These are phyloP conservation scores for Mercurialis annua DNA, from an alignment of 345 rosid species.

Conservation along the genomic window DNA sequence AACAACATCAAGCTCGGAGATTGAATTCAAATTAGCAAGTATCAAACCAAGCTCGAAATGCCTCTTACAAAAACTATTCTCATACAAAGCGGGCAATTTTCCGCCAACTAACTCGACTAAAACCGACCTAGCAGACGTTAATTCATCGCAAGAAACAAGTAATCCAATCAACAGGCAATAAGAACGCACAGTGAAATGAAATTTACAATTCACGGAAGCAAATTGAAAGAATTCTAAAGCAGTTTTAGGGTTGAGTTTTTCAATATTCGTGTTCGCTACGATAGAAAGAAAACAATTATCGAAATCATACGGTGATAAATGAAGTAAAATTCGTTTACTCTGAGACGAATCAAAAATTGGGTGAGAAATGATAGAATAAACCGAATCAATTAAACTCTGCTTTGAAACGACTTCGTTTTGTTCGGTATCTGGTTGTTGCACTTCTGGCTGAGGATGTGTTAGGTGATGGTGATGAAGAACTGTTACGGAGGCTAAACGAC, in stretches of 20 bases:
- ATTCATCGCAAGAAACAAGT: slow-evolving; percentile 40
- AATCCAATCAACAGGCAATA: slow-evolving; percentile 59
- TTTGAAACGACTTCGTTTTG: no score
- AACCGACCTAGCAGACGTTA: slow-evolving; percentile 54
- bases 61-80: slow-evolving; percentile 10
- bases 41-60: slow-evolving; percentile 44
- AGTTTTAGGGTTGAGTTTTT: no score
- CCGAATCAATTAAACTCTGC: slow-evolving; percentile 32
- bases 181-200: slow-evolving; percentile 63
- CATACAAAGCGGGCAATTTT: slow-evolving; percentile 34
- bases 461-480: no score
- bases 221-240: slow-evolving; percentile 55
- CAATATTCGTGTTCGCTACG: slow-evolving; percentile 46
- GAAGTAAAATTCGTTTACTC: slow-evolving; percentile 41
- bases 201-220: slow-evolving; percentile 48
- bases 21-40: slow-evolving; percentile 46
- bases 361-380: slow-evolving; percentile 51
- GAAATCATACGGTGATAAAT: slow-evolving; percentile 55
- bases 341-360: slow-evolving; percentile 46
- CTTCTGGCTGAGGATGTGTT: no score
- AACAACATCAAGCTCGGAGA: no score
- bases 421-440: no score
- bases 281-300: slow-evolving; percentile 43
- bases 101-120: slow-evolving; percentile 66
- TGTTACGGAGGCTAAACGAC: no score